Evolutionary conservation across 371 early-diverging fungal species (phyloP), one percentile per base, ranked within the genome.

Genomic region (Cokeromyces recurvatus): DNA sequence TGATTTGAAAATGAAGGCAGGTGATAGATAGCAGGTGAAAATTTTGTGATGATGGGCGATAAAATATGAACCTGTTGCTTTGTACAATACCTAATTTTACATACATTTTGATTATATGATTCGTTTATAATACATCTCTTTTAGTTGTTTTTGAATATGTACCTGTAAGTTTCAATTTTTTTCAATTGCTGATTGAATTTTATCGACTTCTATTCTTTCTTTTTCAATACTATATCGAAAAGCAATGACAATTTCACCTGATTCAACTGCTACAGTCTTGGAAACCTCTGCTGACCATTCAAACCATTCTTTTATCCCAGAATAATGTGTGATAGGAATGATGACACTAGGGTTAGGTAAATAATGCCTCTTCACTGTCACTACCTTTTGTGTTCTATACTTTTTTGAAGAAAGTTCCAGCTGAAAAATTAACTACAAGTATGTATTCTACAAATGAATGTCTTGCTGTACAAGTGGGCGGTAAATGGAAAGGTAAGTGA

Each of bases 271-370:
- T 10, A 51, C 48, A 2, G 74, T 70, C 43, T 67, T 73, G 1
- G 74, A 70, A 9, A 69, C 53, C 25, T 73, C 74, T 24, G 59
- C 64, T 8, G 63, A 62, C 65, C 70, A 73, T 42, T 69, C 74
- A 45, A 73, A 73, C 74, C 74, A 73, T 5, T 67, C 65, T 37
- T 56, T 46, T 5, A 64, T 63, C 25, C 65, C 68, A 20, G 56
- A 43, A 15, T 62, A 53, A 15, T 61, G 56, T 10, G 62, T 44
- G 7, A 60, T 62, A 25, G 74, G 74, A n/a, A 73, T 69, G 61
- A 73, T 52, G 1, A 66, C 74, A 37, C 61, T 62, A 4, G 67
- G 62, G 31, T 64, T 63, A 0, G 74, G 74, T 15, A 73, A 46
- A 39, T 73, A 73, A 29, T 73, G 74, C 8, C 74, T 51, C 11